Base-by-base conservation (phyloP, 768 basidiomycete genomes). In the Mycena latifolia region DNA sequence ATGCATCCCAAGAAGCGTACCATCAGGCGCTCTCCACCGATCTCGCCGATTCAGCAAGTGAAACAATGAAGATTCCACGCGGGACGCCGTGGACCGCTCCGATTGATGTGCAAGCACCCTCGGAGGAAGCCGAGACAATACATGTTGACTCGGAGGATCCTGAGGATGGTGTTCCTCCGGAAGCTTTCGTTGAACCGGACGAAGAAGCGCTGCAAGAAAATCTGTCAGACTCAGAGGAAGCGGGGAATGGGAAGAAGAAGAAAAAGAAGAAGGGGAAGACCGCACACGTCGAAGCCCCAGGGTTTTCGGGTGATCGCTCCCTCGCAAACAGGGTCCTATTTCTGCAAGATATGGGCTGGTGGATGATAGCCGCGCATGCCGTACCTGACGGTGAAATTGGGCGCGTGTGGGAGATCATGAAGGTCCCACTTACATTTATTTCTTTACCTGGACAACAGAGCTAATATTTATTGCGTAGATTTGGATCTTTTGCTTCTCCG, bases 291-390 rank as follows among this genome's bases (percentile, higher is more conserved):
- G 65, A 66, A 24, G 59, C 37, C 4, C 24, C 15, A 6, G 43
- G 41, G 24, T 66, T 66, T 41, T 10, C 20, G 5, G 53, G 59
- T 8, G 65, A 68, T 55, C 37, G 53, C 8, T 29, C 31, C 1
- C 39, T 70, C 11, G 62, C 69, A 11, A 52, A 62, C 24, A 46
- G 47, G 12, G 3, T 4, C 45, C 12, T 33, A 6, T 45, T 45
- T 11, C 25, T 57, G 28, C 56, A 57, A 15, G 37, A 37, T 17
- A 37, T 37, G 37, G 37, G 37, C 37, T 37, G 37, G 37, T 37
- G n/a, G n/a, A n/a, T n/a, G n/a, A n/a, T n/a, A n/a, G n/a, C n/a
- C n/a, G n/a, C n/a, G n/a, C n/a, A n/a, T 47, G 56, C 56, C 2
- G 56, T 57, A 1, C 56, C 56, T 0, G 56, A 57, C 1, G 56